Evolutionary conservation across 306 rosid species (phyloP).

Genomic region (Lithocarpus polystachyus): DNA sequence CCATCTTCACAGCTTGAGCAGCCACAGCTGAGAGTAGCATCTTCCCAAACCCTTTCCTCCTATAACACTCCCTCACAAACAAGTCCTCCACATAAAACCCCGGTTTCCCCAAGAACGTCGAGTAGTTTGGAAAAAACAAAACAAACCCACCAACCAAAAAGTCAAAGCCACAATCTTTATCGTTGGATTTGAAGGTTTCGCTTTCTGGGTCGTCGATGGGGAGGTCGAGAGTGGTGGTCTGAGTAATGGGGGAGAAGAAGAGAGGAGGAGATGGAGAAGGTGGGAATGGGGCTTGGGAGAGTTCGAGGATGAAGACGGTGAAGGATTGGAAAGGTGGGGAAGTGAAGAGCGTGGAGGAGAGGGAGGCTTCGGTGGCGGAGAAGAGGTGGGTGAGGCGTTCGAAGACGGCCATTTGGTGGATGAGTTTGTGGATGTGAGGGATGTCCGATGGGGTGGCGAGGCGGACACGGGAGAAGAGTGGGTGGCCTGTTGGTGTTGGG

Average conservation of each 20-base stretch:
- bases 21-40: conserved; percentile 71
- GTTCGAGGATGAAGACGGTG: conserved; percentile 79
- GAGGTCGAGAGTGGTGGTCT: conserved; percentile 34
- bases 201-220: conserved; percentile 63
- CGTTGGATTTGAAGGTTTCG: conserved; percentile 30
- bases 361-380: conserved; percentile 69
- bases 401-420: conserved; percentile 81
- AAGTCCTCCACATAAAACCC: conserved; percentile 82
- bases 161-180: not conserved
- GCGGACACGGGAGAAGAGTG: conserved; percentile 72
- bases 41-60: conserved; percentile 77
- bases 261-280: conserved; percentile 12
- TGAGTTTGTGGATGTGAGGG: conserved; percentile 79
- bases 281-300: conserved; percentile 49
- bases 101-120: conserved; percentile 59
- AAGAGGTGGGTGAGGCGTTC: conserved; percentile 63
- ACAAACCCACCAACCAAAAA: conserved; percentile 63
- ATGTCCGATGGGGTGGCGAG: conserved; percentile 59
- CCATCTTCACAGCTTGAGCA: conserved; percentile 86
- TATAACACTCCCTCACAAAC: conserved; percentile 73
- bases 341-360: conserved; percentile 63
- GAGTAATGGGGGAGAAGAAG: conserved; percentile 32
- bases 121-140: conserved; percentile 73
- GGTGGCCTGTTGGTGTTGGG: conserved; percentile 41
- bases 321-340: conserved; percentile 68